These are phyloP conservation scores for Apiospora aurea DNA, from an alignment of 2,329 filamentous ascomycete genomes.

Conservation along the genomic window DNA sequence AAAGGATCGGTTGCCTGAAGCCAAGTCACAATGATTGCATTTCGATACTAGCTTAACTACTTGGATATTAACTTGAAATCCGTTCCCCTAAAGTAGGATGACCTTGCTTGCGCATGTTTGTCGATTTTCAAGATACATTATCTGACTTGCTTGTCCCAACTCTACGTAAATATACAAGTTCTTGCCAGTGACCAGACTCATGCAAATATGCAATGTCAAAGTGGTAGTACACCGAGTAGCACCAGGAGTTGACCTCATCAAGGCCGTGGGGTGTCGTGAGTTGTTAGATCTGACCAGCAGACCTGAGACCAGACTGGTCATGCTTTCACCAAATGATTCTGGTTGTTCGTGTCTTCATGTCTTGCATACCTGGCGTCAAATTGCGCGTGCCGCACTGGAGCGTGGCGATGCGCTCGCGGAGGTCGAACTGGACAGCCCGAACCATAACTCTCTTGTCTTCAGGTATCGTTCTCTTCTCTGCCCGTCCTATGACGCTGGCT, in stretches of 20 bases:
- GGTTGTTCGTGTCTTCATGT: constrained; percentile 55
- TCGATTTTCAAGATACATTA: constrained; percentile 27
- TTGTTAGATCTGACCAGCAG: background rate
- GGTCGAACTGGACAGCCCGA: constrained; percentile 62
- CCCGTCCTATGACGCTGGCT: constrained; percentile 30
- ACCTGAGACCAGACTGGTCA: background rate
- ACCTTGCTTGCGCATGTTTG: constrained; percentile 26
- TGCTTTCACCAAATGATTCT: constrained; percentile 53
- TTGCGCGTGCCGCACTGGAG: constrained; percentile 63
- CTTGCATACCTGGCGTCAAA: constrained; percentile 53
- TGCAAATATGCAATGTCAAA: background rate
- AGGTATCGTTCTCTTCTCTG: constrained; percentile 49
- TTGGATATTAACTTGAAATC: background rate
- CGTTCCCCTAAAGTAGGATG: background rate
- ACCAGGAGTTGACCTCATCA: background rate
- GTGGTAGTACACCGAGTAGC: background rate
- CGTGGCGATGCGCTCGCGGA: constrained; percentile 57
- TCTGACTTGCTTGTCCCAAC: constrained; percentile 25
- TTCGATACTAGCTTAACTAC: background rate
- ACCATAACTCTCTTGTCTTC: constrained; percentile 64
- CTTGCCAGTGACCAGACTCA: background rate
- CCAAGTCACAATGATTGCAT: background rate
- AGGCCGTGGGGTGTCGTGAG: background rate
- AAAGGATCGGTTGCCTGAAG: too few species aligned
- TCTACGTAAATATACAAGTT: background rate